Percentiles rank a stretch among this genome's conserved stretches.
Evolutionary conservation across 257 asterid species (phyloP).

Genomic region (Capsicum pubescens): DNA sequence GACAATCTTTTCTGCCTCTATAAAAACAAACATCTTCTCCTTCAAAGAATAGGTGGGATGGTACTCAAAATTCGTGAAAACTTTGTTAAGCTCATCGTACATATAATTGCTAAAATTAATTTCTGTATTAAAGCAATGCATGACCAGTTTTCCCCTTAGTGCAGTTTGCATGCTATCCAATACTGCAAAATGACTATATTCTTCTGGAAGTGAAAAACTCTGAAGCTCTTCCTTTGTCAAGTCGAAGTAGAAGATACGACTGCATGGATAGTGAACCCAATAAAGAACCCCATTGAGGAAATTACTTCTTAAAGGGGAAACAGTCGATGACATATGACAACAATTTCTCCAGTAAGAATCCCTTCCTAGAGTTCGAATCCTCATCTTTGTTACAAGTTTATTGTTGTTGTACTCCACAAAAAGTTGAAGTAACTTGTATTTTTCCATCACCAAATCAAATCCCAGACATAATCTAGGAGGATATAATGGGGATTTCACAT

Average conservation of each 20-base stretch:
- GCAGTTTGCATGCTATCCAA: neutral
- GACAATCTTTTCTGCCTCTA: neutral
- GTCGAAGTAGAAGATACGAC: neutral
- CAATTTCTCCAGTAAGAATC: neutral
- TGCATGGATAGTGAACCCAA: neutral
- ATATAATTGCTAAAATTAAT: too few relatives aligned
- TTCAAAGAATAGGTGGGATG: too few relatives aligned
- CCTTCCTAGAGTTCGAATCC: neutral
- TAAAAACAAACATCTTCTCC: neutral
- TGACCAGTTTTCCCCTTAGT: neutral
- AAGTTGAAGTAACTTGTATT: neutral
- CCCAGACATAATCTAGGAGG: neutral
- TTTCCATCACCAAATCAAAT: neutral
- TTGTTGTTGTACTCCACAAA: neutral
- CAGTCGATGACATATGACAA: too few relatives aligned
- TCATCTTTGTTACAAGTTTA: neutral
- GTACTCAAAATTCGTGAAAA: too few relatives aligned
- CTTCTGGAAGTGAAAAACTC: neutral
- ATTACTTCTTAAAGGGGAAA: neutral
- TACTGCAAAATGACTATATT: neutral
- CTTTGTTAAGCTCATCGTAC: too few relatives aligned
- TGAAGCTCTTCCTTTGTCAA: neutral
- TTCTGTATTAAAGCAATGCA: neutral
- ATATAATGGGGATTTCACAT: too few relatives aligned
- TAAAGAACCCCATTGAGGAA: neutral